Percentiles rank a stretch among this genome's conserved stretches.
Evolutionary conservation across 345 rosid species (phyloP).

Genomic region (Murraya paniculata): DNA sequence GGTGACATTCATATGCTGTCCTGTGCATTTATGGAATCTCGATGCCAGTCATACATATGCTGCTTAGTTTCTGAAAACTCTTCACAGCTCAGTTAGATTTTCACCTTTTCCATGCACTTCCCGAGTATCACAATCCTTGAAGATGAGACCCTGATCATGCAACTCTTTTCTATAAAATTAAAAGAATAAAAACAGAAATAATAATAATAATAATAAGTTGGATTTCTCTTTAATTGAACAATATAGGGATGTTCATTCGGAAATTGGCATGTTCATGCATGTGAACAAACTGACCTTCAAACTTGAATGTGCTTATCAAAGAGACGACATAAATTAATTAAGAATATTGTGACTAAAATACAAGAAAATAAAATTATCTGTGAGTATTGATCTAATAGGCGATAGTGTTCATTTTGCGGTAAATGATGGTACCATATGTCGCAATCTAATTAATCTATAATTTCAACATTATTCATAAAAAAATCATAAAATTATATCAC

Average conservation of each 20-base stretch:
- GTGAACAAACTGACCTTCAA: neutral
- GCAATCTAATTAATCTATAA: rapidly evolving
- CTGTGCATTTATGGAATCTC: neutral
- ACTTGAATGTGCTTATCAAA: neutral
- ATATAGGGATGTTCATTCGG: neutral
- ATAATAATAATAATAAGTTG: no score
- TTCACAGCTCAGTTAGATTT: neutral
- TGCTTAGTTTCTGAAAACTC: neutral
- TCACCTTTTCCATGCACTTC: neutral
- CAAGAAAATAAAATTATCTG: no score
- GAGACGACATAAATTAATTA: neutral
- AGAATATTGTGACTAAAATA: neutral
- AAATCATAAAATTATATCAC: no score
- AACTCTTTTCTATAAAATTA: no score
- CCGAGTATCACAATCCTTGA: neutral
- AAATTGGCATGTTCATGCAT: neutral
- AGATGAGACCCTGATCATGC: neutral
- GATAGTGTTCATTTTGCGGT: no score
- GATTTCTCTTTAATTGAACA: no score
- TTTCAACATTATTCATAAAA: no score
- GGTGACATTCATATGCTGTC: neutral
- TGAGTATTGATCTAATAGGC: no score
- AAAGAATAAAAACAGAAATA: no score
- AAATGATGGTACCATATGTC: rapidly evolving
- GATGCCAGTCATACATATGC: neutral